Conservation (phyloP, 306 rosid species). For the Canavalia gladiata region DNA sequence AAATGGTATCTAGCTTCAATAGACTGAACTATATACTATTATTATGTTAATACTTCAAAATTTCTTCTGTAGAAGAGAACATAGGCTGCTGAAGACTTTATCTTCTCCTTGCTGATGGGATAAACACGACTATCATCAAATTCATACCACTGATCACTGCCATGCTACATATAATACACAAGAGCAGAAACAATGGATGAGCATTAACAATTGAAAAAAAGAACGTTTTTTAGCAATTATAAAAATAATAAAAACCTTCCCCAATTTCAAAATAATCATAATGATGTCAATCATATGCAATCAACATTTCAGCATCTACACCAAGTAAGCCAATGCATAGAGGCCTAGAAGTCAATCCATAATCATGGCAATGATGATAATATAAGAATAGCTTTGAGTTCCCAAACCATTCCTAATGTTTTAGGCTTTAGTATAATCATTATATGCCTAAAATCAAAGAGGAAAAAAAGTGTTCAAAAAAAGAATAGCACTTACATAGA, state of each 20-base stretch:
- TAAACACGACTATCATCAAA: slow-evolving; percentile 92
- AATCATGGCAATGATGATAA: slow-evolving; percentile 18
- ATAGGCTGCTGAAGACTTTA: slow-evolving; percentile 95
- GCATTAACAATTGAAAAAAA: slow-evolving; percentile 25
- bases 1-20: slow-evolving; percentile 51
- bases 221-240: slow-evolving; percentile 4
- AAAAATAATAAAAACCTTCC: slow-evolving; percentile 20
- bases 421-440: neutral
- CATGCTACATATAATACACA: slow-evolving; percentile 71
- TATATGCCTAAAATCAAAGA: neutral
- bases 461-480: slow-evolving; percentile 10
- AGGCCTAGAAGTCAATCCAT: slow-evolving; percentile 37
- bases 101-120: slow-evolving; percentile 87
- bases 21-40: slow-evolving; percentile 46
- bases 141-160: slow-evolving; percentile 94
- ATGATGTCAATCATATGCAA: slow-evolving; percentile 37
- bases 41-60: slow-evolving; percentile 54
- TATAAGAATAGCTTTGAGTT: neutral
- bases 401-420: neutral
- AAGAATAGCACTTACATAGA: slow-evolving; percentile 77
- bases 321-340: slow-evolving; percentile 23
- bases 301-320: slow-evolving; percentile 38
- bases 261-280: slow-evolving; percentile 27
- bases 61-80: slow-evolving; percentile 97
- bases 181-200: slow-evolving; percentile 39